These are phyloP conservation scores for Dendrobium catenatum DNA, from an alignment of 106 monocot genomes.

Conservation along the genomic window DNA sequence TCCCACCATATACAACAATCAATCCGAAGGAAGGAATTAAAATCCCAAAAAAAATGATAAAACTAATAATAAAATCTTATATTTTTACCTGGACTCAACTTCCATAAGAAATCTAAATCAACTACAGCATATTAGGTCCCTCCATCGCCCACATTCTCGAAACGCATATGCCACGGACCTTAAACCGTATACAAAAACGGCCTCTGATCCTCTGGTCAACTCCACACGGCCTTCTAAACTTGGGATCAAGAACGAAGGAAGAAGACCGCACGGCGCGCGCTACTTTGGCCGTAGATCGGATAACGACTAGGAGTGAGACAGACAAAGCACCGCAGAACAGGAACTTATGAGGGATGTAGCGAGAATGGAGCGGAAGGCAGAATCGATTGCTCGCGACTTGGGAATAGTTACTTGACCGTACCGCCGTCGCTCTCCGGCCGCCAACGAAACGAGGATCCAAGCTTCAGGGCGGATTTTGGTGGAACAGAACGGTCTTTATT, in stretches of 20 bases:
- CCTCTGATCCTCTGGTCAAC: not conserved
- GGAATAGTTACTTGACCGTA: no score
- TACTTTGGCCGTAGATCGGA: not conserved
- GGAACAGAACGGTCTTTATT: no score
- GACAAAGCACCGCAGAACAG: not conserved
- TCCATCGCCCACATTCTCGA: conserved; percentile 15
- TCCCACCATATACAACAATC: not conserved
- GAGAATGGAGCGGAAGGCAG: not conserved
- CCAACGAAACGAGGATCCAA: no score
- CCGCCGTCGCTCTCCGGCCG: no score
- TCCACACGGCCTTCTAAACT: not conserved
- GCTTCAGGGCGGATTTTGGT: no score
- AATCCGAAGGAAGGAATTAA: not conserved
- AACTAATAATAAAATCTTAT: not conserved
- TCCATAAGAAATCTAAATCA: conserved; percentile 35
- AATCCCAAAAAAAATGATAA: not conserved
- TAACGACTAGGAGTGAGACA: not conserved
- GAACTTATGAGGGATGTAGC: not conserved
- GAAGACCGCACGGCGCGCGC: not conserved
- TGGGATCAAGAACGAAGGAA: not conserved
- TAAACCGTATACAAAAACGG: conserved; percentile 9
- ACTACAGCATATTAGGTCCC: conserved; percentile 1
- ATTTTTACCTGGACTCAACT: conserved; percentile 31
- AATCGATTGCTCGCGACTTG: not conserved
- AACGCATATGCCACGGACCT: not conserved